phyloP scores from a whole-genome alignment of 306 rosid species.

The Abrus pulchellus region DNA sequence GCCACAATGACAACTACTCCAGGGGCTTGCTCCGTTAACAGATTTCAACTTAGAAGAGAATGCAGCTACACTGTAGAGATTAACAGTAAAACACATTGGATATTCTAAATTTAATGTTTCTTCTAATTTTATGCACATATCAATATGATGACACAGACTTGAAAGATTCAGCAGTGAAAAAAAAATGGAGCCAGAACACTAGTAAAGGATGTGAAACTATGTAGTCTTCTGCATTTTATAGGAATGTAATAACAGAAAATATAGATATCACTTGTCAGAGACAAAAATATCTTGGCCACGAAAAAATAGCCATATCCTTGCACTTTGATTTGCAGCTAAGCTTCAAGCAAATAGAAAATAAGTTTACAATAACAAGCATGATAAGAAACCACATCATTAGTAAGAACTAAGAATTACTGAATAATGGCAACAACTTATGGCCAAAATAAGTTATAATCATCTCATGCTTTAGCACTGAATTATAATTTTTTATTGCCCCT shows the following conservation, averaged over 20 bases:
- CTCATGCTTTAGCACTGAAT: too few species aligned
- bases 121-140: background rate
- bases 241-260: background rate
- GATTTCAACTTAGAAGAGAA: constrained; percentile 16
- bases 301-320: background rate
- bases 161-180: too few species aligned
- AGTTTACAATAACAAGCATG: background rate
- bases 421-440: too few species aligned
- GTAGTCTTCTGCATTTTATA: too few species aligned
- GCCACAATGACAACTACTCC: background rate
- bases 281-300: background rate
- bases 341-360: background rate
- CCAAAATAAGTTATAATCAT: too few species aligned
- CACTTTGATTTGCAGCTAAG: background rate
- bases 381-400: background rate
- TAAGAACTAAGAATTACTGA: background rate
- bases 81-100: constrained; percentile 1
- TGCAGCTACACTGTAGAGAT: constrained; percentile 39
- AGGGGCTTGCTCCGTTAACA: constrained; percentile 4
- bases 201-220: too few species aligned
- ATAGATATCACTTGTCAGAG: constrained; percentile 8
- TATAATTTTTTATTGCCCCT: too few species aligned
- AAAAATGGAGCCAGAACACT: too few species aligned
- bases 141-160: too few species aligned
- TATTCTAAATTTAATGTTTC: constrained; percentile 12